Evolutionary conservation across 176 grass and related monocot species (phyloP).

Genomic region (Eleusine coracana): DNA sequence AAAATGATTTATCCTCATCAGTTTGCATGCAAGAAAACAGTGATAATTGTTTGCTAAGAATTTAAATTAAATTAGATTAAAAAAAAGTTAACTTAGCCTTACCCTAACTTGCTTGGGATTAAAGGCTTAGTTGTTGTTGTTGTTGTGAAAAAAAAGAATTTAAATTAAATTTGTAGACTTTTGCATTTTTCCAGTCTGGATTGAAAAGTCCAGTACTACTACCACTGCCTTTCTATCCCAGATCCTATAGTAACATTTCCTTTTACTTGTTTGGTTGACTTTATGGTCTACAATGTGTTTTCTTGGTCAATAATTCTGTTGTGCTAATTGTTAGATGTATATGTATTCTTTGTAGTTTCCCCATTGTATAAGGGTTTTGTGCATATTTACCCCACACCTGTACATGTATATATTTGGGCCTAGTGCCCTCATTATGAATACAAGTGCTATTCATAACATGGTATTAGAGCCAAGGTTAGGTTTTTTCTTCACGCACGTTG

Average conservation of each 20-base stretch:
- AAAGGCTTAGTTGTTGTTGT: too few relatives aligned
- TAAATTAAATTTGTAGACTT: not conserved
- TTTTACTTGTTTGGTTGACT: conserved; percentile 6
- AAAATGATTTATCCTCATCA: not conserved
- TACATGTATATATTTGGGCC: too few relatives aligned
- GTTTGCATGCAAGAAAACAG: not conserved
- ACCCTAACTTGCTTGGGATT: too few relatives aligned
- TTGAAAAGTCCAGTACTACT: not conserved
- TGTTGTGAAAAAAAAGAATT: not conserved
- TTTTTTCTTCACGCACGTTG: too few relatives aligned
- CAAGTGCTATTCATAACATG: too few relatives aligned
- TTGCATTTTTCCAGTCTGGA: not conserved
- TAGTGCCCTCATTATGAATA: too few relatives aligned
- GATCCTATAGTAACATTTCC: not conserved
- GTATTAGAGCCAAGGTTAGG: too few relatives aligned
- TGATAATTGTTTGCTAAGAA: not conserved
- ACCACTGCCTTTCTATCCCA: not conserved
- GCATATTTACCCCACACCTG: too few relatives aligned
- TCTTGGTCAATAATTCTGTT: conserved; percentile 5
- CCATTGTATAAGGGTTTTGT: too few relatives aligned
- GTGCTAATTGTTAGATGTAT: not conserved
- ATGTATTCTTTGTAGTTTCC: too few relatives aligned
- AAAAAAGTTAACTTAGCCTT: too few relatives aligned
- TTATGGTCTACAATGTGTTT: conserved; percentile 17
- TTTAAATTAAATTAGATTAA: not conserved